These are phyloP conservation scores for Acephala macrosclerotiorum DNA, from an alignment of 2,329 filamentous ascomycete genomes.

Conservation along the genomic window DNA sequence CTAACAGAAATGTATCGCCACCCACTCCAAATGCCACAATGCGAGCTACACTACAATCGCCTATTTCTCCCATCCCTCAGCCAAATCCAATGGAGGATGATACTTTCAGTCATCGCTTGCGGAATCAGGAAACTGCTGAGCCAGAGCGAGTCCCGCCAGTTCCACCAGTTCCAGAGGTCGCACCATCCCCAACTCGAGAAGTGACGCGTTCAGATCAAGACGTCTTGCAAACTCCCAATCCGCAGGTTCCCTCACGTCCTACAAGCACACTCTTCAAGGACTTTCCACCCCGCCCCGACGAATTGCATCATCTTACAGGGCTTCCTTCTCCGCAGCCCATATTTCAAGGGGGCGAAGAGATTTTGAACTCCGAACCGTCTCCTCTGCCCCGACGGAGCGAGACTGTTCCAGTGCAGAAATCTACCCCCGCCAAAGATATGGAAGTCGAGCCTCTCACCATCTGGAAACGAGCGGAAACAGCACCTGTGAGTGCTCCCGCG, in stretches of 20 bases:
- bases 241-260: constrained; percentile 1
- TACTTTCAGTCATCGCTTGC: constrained; percentile 21
- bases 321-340: constrained; percentile 29
- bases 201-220: neutral
- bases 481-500: constrained; percentile 23
- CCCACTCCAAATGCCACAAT: constrained; percentile 25
- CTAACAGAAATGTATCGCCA: constrained; percentile 10
- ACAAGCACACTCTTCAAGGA: constrained; percentile 23
- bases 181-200: constrained; percentile 8
- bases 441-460: constrained; percentile 28
- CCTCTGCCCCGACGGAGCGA: constrained; percentile 31
- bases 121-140: constrained; percentile 26
- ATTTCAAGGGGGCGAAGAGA: constrained; percentile 24
- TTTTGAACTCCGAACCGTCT: constrained; percentile 26
- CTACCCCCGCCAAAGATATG: constrained; percentile 13
- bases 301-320: constrained; percentile 33
- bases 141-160: constrained; percentile 8
- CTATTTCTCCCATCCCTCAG: constrained; percentile 38
- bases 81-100: constrained; percentile 11
- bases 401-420: constrained; percentile 29
- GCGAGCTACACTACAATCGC: constrained; percentile 34
- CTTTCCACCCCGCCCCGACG: constrained; percentile 33
- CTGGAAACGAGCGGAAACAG: constrained; percentile 34
- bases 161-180: constrained; percentile 1
- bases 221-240: neutral